Conservation (phyloP, 1,284 basidiomycete species). For the Lentinus polychrous region DNA sequence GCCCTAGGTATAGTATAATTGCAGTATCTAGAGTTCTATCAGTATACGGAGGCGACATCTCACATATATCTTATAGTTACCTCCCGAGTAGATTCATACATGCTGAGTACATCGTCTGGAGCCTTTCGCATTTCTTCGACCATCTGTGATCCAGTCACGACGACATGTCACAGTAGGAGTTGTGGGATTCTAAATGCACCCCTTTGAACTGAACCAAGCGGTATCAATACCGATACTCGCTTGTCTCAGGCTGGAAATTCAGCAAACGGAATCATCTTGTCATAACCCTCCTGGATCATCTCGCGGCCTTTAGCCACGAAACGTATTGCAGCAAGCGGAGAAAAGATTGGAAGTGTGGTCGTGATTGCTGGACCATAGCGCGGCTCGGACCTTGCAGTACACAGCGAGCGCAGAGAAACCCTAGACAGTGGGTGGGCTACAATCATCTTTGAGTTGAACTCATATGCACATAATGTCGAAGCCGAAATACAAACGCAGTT, state of each 20-base stretch:
- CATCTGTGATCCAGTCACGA: conserved; percentile 16
- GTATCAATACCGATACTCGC: too few relatives aligned
- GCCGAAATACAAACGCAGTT: too few relatives aligned
- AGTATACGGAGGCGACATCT: background rate
- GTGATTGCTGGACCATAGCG: conserved; percentile 31
- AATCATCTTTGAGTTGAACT: too few relatives aligned
- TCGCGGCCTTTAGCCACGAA: conserved; percentile 24
- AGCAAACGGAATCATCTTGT: too few relatives aligned
- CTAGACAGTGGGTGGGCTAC: too few relatives aligned
- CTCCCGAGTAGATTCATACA: conserved; percentile 7
- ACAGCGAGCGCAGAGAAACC: background rate
- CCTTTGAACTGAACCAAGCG: background rate
- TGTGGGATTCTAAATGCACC: conserved; percentile 28
- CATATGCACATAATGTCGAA: too few relatives aligned
- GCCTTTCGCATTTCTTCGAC: conserved; percentile 24
- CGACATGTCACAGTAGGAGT: conserved; percentile 25
- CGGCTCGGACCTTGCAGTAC: too few relatives aligned
- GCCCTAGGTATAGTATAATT: conserved; percentile 33
- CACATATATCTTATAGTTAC: background rate
- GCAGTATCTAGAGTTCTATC: conserved; percentile 22
- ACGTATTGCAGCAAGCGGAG: conserved; percentile 25
- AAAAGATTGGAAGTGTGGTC: conserved; percentile 26
- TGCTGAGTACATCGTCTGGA: conserved; percentile 25
- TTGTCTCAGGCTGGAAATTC: background rate
- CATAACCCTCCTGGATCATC: conserved; percentile 33